phyloP scores from a whole-genome alignment of 2,329 filamentous ascomycete genomes.

The Metarhizium album region DNA sequence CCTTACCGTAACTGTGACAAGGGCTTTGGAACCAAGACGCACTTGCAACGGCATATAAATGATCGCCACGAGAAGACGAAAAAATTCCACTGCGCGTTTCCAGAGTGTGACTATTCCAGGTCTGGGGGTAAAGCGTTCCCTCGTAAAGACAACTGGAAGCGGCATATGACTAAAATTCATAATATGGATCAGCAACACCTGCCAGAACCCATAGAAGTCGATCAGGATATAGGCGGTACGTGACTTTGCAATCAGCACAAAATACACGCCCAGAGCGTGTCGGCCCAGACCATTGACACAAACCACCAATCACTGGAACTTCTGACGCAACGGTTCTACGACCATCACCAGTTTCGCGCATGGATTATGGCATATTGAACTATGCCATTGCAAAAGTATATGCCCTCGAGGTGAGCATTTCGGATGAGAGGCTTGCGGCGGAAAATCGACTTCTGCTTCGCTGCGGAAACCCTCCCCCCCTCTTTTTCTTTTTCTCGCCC shows the following conservation, averaged over 20 bases:
- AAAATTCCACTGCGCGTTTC: conserved; percentile 47
- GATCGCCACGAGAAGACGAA: conserved; percentile 50
- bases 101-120: conserved; percentile 44
- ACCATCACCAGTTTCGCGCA: neutral
- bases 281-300: neutral
- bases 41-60: conserved; percentile 51
- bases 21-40: conserved; percentile 50
- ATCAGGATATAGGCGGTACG: conserved; percentile 22
- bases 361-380: neutral
- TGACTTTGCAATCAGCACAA: neutral
- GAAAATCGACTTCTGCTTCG: neutral
- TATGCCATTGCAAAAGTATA: neutral
- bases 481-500: neutral
- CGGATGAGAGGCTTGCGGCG: neutral
- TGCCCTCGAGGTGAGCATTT: neutral
- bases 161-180: conserved; percentile 53
- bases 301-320: neutral
- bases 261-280: neutral
- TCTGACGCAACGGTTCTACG: neutral
- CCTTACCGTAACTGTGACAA: conserved; percentile 41
- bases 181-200: conserved; percentile 27
- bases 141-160: conserved; percentile 51
- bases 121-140: conserved; percentile 48
- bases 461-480: too few relatives aligned
- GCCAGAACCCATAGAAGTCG: conserved; percentile 32